These are phyloP conservation scores for Xanthoceras sorbifolium DNA, from an alignment of 345 rosid genomes.

Conservation along the genomic window DNA sequence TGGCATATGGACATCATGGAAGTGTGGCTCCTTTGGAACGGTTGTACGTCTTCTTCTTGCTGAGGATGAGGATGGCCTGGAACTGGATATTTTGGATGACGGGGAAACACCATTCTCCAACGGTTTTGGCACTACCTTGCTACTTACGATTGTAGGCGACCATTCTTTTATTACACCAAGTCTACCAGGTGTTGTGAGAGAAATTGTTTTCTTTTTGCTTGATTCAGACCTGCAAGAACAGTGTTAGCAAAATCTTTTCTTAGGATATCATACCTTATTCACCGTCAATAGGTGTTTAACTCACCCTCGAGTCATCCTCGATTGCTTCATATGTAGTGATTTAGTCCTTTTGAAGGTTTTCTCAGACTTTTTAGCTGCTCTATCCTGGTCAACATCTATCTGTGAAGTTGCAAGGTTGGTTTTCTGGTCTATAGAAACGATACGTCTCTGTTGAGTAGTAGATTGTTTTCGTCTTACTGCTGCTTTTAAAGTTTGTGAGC, in stretches of 20 bases:
- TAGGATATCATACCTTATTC: neutral
- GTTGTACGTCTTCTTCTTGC: conserved; percentile 44
- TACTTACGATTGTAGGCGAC: conserved; percentile 22
- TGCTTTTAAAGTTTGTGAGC: conserved; percentile 26
- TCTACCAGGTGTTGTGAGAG: conserved; percentile 20
- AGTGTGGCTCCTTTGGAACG: conserved; percentile 66
- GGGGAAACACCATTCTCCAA: conserved; percentile 24
- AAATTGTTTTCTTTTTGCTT: conserved; percentile 29
- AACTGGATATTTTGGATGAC: conserved; percentile 31
- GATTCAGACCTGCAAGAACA: conserved; percentile 45
- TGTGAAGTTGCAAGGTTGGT: conserved; percentile 15
- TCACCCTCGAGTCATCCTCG: conserved; percentile 37
- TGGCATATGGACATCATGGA: conserved; percentile 59
- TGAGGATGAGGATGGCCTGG: conserved; percentile 33
- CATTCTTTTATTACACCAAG: conserved; percentile 38
- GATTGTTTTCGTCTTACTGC: conserved; percentile 25
- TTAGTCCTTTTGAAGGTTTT: conserved; percentile 38
- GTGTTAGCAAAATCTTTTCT: neutral
- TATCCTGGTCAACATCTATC: conserved; percentile 16
- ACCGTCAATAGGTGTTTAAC: neutral
- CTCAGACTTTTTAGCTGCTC: conserved; percentile 24
- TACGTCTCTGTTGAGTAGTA: conserved; percentile 28
- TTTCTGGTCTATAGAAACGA: conserved; percentile 34
- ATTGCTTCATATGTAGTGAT: conserved; percentile 35
- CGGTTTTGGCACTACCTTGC: conserved; percentile 33